These are phyloP conservation scores for Ogataea parapolymorpha DNA, from an alignment of 805 yeast genomes.

Conservation along the genomic window DNA sequence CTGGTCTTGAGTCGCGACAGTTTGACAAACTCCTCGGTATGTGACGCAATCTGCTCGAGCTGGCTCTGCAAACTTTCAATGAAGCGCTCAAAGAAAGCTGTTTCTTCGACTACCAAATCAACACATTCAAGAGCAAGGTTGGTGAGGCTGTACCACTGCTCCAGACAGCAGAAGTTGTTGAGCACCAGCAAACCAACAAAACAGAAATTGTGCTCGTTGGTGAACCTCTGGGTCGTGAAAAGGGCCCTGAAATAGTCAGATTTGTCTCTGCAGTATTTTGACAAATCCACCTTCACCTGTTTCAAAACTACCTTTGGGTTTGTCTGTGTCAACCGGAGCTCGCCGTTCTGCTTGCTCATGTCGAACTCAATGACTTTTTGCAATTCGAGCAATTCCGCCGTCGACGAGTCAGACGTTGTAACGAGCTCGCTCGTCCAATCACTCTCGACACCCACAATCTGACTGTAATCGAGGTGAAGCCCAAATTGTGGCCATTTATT, in stretches of 20 bases:
- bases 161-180: conserved; percentile 60
- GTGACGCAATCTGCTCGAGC: conserved; percentile 37
- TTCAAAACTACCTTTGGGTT: conserved; percentile 37
- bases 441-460: conserved; percentile 12
- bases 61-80: conserved; percentile 35
- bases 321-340: conserved; percentile 41
- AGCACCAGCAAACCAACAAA: conserved; percentile 48
- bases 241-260: conserved; percentile 50
- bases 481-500: conserved; percentile 26
- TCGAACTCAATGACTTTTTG: conserved; percentile 33
- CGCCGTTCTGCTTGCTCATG: conserved; percentile 27
- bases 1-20: conserved; percentile 5
- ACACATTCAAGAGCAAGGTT: conserved; percentile 40
- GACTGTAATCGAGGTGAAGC: conserved; percentile 6
- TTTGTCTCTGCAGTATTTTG: conserved; percentile 55
- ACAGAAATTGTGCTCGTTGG: conserved; percentile 55
- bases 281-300: conserved; percentile 37
- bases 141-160: conserved; percentile 59
- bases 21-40: conserved; percentile 12
- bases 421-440: conserved; percentile 26
- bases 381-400: conserved; percentile 44
- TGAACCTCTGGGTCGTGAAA: conserved; percentile 33
- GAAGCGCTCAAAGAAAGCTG: conserved; percentile 31
- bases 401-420: conserved; percentile 47
- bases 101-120: conserved; percentile 25